phyloP scores from a whole-genome alignment of 2,329 filamentous ascomycete species.

The Grosmannia clavigera region DNA sequence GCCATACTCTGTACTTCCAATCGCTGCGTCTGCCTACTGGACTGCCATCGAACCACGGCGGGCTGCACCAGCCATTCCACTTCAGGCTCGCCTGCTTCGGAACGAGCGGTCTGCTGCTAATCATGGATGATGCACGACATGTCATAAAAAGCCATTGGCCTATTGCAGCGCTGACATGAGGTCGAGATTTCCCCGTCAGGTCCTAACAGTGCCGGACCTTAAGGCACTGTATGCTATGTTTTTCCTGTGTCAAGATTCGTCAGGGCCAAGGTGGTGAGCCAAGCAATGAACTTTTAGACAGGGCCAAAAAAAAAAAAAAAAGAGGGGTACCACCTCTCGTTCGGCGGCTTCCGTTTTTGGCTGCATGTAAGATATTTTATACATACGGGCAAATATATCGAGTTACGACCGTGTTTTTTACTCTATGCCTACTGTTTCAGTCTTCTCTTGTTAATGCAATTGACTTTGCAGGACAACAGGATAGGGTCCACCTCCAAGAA shows the following conservation, averaged over 20 bases:
- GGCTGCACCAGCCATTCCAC: too few species aligned
- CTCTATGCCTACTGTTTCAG: too few species aligned
- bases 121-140: too few species aligned
- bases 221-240: neutral
- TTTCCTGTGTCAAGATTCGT: neutral
- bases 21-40: too few species aligned
- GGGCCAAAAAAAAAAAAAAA: neutral
- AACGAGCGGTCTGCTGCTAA: neutral
- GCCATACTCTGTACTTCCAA: too few species aligned
- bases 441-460: too few species aligned
- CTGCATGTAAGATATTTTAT: neutral
- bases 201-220: neutral
- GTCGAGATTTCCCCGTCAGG: neutral
- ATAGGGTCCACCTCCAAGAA: too few species aligned
- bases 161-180: neutral
- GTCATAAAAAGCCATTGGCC: neutral
- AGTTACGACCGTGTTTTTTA: neutral
- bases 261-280: constrained; percentile 7
- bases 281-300: neutral
- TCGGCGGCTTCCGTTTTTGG: neutral
- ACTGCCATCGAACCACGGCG: too few species aligned
- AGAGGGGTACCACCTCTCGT: neutral
- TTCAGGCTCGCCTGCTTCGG: neutral
- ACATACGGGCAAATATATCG: neutral
- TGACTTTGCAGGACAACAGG: too few species aligned